phyloP scores from a whole-genome alignment of 805 yeast genomes.

The Candida quercuum region DNA sequence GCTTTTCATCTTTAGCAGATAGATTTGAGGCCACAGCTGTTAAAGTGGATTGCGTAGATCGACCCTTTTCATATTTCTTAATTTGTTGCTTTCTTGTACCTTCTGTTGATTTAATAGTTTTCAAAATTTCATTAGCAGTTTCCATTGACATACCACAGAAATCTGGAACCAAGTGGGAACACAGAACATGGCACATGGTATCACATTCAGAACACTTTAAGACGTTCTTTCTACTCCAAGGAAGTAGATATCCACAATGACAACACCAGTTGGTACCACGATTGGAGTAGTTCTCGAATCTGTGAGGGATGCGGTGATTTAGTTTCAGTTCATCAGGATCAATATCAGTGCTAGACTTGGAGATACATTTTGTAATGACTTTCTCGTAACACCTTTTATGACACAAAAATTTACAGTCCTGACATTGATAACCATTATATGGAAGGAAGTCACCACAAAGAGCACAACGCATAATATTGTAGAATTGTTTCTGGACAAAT shows the following conservation, averaged over 20 bases:
- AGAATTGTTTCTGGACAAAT: slow-evolving; percentile 91
- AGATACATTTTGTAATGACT: slow-evolving; percentile 79
- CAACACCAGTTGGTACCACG: slow-evolving; percentile 99
- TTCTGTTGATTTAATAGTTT: slow-evolving; percentile 74
- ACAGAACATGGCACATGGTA: slow-evolving; percentile 86
- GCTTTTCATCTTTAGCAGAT: not conserved
- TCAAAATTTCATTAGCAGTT: slow-evolving; percentile 84
- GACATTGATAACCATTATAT: slow-evolving; percentile 82
- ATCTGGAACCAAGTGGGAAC: slow-evolving; percentile 94
- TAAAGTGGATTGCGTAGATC: slow-evolving; percentile 9
- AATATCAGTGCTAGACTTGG: slow-evolving; percentile 63
- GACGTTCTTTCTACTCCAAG: slow-evolving; percentile 91
- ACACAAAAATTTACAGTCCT: slow-evolving; percentile 75
- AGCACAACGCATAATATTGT: slow-evolving; percentile 96
- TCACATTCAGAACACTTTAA: slow-evolving; percentile 93
- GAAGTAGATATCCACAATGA: slow-evolving; percentile 95
- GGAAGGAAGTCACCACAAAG: slow-evolving; percentile 93
- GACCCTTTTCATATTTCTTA: slow-evolving; percentile 14
- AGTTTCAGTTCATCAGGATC: slow-evolving; percentile 75
- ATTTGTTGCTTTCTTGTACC: slow-evolving; percentile 25
- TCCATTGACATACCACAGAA: slow-evolving; percentile 99
- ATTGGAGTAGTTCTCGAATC: slow-evolving; percentile 88
- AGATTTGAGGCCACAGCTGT: slow-evolving; percentile 4
- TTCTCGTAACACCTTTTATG: slow-evolving; percentile 78
- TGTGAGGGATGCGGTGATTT: slow-evolving; percentile 95